Conservation (phyloP, 2,329 filamentous ascomycete species). For the Penicillium sp. region DNA sequence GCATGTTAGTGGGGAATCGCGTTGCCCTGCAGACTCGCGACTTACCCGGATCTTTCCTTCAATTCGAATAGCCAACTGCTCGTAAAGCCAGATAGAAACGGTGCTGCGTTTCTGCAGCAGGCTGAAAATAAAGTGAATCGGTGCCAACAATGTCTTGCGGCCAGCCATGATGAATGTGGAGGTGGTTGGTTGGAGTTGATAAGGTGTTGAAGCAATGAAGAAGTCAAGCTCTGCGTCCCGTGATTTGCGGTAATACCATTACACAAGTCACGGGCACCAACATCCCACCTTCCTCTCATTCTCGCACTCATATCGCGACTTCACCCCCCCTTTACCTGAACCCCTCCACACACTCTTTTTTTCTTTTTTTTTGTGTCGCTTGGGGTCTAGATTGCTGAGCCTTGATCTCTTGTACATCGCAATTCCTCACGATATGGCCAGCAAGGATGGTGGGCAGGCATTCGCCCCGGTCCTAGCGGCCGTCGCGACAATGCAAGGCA, state of each 20-base stretch:
- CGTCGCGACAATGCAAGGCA: conserved; percentile 85
- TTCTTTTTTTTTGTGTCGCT: not conserved
- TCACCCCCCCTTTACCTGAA: not conserved
- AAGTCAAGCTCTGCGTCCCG: conserved; percentile 26
- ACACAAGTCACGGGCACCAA: conserved; percentile 20
- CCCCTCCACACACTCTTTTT: conserved; percentile 7
- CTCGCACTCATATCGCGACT: conserved; percentile 13
- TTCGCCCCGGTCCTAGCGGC: conserved; percentile 86
- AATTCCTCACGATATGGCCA: conserved; percentile 58
- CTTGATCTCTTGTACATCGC: not conserved
- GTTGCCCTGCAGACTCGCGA: conserved; percentile 12
- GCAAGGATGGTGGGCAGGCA: conserved; percentile 66
- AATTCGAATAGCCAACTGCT: conserved; percentile 90
- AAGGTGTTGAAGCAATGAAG: conserved; percentile 6
- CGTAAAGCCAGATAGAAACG: conserved; percentile 94
- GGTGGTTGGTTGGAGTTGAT: conserved; percentile 4
- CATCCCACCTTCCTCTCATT: conserved; percentile 25
- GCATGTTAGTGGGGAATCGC: not conserved
- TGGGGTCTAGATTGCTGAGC: not conserved
- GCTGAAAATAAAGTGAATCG: conserved; percentile 92
- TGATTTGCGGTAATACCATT: conserved; percentile 25
- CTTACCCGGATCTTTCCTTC: conserved; percentile 92
- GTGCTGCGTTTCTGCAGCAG: conserved; percentile 80
- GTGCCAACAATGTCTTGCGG: conserved; percentile 69
- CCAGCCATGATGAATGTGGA: conserved; percentile 49